phyloP scores from a whole-genome alignment of 257 asterid species.

The Scutellaria baicalensis region DNA sequence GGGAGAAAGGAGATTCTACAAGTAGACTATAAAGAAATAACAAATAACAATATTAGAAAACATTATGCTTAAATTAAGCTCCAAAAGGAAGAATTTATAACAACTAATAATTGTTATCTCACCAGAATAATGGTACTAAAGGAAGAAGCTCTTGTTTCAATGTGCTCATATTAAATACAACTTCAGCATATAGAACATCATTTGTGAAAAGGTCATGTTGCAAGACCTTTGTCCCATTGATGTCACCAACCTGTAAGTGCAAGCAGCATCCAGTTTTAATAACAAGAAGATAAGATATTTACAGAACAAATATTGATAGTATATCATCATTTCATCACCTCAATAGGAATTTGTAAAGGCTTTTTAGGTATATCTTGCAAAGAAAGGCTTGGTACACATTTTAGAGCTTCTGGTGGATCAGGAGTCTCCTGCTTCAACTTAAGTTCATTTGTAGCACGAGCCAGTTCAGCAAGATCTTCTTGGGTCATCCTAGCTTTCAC shows the following conservation, averaged over 20 bases:
- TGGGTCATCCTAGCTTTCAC: slow-evolving; percentile 80
- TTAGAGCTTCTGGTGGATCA: slow-evolving; percentile 94
- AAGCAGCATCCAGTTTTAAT: slow-evolving; percentile 13
- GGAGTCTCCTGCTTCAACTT: slow-evolving; percentile 97
- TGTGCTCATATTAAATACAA: slow-evolving; percentile 85
- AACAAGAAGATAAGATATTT: slow-evolving; percentile 9
- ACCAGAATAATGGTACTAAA: slow-evolving; percentile 96
- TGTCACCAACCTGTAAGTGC: slow-evolving; percentile 59
- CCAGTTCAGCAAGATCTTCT: slow-evolving; percentile 97
- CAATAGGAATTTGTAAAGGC: slow-evolving; percentile 68
- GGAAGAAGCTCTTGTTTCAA: slow-evolving; percentile 93
- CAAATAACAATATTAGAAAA: neutral
- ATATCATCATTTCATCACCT: slow-evolving; percentile 48
- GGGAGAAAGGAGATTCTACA: neutral
- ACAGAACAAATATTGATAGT: neutral
- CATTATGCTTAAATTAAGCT: neutral
- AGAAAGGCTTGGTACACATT: slow-evolving; percentile 82
- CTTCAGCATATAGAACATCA: slow-evolving; percentile 94
- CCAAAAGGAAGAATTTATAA: slow-evolving; percentile 3
- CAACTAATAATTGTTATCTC: slow-evolving; percentile 26
- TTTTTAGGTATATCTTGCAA: slow-evolving; percentile 85
- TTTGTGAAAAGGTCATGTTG: slow-evolving; percentile 91
- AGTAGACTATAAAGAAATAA: neutral
- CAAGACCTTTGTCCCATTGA: slow-evolving; percentile 74
- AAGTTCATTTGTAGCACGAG: slow-evolving; percentile 86